Percentiles rank a stretch among this genome's conserved stretches.
These are phyloP conservation scores for Scenedesmus sp. DNA, from an alignment of 163 green algal species.

Conservation along the genomic window DNA sequence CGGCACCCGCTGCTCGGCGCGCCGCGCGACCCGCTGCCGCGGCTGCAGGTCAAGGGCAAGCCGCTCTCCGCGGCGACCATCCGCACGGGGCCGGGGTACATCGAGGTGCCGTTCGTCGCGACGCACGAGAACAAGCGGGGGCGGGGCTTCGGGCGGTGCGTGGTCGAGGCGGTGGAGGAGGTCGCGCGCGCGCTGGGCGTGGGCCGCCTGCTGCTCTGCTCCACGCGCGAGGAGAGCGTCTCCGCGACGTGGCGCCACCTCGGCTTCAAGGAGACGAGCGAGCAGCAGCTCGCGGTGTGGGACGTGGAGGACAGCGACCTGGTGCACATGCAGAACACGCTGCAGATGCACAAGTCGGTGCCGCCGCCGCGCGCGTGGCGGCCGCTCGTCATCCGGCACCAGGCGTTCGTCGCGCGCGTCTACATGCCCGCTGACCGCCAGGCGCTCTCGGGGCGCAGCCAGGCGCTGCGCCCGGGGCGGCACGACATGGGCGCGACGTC, in stretches of 20 bases:
- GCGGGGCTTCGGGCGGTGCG: slow-evolving; percentile 79
- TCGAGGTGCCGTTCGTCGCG: slow-evolving; percentile 92
- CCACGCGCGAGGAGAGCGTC: slow-evolving; percentile 64
- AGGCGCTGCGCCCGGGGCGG: not conserved
- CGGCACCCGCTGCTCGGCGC: slow-evolving; percentile 62
- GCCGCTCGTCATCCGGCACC: slow-evolving; percentile 67
- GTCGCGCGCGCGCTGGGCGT: slow-evolving; percentile 71
- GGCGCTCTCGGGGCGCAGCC: slow-evolving; percentile 8
- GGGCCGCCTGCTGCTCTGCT: slow-evolving; percentile 84
- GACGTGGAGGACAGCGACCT: slow-evolving; percentile 83
- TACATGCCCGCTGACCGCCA: slow-evolving; percentile 57
- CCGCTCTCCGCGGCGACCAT: slow-evolving; percentile 88
- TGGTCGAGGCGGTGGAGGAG: slow-evolving; percentile 89
- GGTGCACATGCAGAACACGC: slow-evolving; percentile 95
- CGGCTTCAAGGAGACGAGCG: slow-evolving; percentile 78
- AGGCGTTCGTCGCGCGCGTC: slow-evolving; percentile 65
- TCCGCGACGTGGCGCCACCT: slow-evolving; percentile 86
- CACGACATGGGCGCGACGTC: slow-evolving; percentile 36
- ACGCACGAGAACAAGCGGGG: slow-evolving; percentile 82
- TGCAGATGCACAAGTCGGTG: slow-evolving; percentile 82
- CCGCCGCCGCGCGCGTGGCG: slow-evolving; percentile 51
- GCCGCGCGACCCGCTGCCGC: slow-evolving; percentile 61
- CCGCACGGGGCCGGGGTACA: slow-evolving; percentile 77
- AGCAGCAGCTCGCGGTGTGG: slow-evolving; percentile 69
- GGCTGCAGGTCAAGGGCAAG: slow-evolving; percentile 73